Evolutionary conservation across 441 rosid species (phyloP), one percentile per base, ranked within the genome.

Genomic region (Aquilaria agallochum): DNA sequence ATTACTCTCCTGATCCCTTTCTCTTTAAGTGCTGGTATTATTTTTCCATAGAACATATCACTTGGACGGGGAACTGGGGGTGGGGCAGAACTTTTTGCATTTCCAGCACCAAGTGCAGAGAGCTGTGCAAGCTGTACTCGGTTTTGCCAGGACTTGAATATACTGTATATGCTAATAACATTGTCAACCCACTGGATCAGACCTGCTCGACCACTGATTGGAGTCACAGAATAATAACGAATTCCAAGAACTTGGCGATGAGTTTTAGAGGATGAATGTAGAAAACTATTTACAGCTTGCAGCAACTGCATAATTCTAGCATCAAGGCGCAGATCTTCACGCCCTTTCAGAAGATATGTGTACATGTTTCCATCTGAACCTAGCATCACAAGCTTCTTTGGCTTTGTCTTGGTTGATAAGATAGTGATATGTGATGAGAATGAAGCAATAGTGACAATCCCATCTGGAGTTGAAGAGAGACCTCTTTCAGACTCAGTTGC

Each of bases 261-360:
- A 71, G 89, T 79, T 58, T 71, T 79, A 71, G 69, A 74, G 63
- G 92, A 83, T 71, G 98, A 84, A 68, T 67, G 77, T 67, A 92
- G 66, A 70, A 88, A 79, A 78, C 86, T 84, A 81, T 92, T 88
- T 66, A 86, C 77, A 62, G 99, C 98, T 74, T 92, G 97, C 76
- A 95, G 84, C 72, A 95, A 83, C 76, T 95, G 99, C 99, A 92
- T 95, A 66, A 95, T 95, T 88, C 99, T 88, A 62, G 99, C 99
- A 77, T 95, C 99, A 71, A 95, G 98, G 51, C 97, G 99, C 78
- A 95, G 79, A 76, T 95, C 99, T 78, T 95, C 99, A 70, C 97
- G 90, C 64, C 99, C 99, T 80, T 95, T 95, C 73, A 95, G 76
- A 53, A 95, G 87, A 80, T 88, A 95, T 58, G 93, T 85, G 73